Evolutionary conservation across 176 grass and related monocot species (phyloP).

Genomic region (Cymbopogon citratus): DNA sequence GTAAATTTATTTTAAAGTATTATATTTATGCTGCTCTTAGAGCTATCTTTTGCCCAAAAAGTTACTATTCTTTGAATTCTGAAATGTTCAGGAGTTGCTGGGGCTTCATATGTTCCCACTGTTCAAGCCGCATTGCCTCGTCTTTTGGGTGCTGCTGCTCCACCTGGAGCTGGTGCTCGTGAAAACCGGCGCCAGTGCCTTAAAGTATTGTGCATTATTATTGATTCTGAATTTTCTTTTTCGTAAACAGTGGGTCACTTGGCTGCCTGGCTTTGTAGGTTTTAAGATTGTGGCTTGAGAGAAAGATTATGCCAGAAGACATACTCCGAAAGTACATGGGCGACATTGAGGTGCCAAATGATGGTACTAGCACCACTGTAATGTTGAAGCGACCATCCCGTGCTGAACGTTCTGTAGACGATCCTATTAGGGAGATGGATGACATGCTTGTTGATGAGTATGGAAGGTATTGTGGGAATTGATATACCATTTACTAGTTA

Average conservation of each 20-base stretch:
- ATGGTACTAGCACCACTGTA: constrained; percentile 49
- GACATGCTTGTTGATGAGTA: constrained; percentile 98
- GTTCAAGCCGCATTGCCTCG: constrained; percentile 87
- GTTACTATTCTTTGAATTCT: constrained; percentile 30
- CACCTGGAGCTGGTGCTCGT: constrained; percentile 71
- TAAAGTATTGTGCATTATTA: constrained; percentile 49
- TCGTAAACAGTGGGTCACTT: background rate
- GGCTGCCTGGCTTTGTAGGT: constrained; percentile 49
- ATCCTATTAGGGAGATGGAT: constrained; percentile 97
- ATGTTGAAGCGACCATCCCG: constrained; percentile 58
- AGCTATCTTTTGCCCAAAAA: constrained; percentile 30
- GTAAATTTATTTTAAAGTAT: constrained; percentile 28
- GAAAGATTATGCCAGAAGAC: constrained; percentile 92
- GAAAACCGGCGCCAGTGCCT: constrained; percentile 96
- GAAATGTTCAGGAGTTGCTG: constrained; percentile 60
- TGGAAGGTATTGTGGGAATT: constrained; percentile 69
- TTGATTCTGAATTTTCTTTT: constrained; percentile 2
- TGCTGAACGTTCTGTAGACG: constrained; percentile 90
- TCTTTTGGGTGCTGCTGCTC: constrained; percentile 83
- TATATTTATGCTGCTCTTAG: background rate
- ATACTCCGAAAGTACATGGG: constrained; percentile 60
- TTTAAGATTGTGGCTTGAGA: constrained; percentile 92
- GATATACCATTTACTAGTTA: constrained; percentile 16
- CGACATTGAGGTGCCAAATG: constrained; percentile 75
- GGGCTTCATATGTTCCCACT: constrained; percentile 68